Conservation (phyloP, 257 asterid genomes). For the Rehmannia glutinosa region DNA sequence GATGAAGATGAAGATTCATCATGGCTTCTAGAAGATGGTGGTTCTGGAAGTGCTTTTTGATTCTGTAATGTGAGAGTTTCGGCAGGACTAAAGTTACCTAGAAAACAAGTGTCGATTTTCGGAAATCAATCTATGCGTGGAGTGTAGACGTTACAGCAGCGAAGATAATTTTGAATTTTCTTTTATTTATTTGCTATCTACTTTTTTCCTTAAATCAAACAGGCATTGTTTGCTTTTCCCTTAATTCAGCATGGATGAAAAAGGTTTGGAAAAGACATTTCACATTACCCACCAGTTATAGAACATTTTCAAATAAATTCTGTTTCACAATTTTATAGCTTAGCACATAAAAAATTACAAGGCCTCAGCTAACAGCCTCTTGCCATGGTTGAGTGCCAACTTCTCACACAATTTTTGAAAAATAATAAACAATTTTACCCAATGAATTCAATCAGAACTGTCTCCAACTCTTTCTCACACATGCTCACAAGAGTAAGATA, state of each 20-base stretch:
- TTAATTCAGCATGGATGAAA: no score
- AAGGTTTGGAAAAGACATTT: no score
- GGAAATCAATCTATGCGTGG: background rate
- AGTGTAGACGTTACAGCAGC: background rate
- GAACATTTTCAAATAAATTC: background rate
- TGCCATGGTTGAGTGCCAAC: background rate
- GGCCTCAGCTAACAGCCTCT: background rate
- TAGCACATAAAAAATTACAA: background rate
- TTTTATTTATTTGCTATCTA: background rate
- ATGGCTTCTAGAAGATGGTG: constrained; percentile 77
- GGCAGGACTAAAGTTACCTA: constrained; percentile 72
- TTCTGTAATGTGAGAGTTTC: constrained; percentile 47
- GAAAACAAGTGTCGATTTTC: constrained; percentile 3
- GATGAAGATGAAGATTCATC: constrained; percentile 89
- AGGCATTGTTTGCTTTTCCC: background rate
- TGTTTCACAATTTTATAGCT: background rate
- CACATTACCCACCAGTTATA: background rate
- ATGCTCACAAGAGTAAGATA: background rate
- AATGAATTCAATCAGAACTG: background rate
- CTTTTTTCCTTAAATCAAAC: background rate
- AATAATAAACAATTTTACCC: background rate
- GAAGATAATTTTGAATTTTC: background rate
- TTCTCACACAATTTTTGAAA: background rate
- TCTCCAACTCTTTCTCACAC: background rate
- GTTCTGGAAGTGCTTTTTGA: constrained; percentile 75